A percentile compares a stretch with the other conserved stretches of the same genome.
These are phyloP conservation scores for Circinella minor DNA, from an alignment of 371 early-diverging fungal species.

Conservation along the genomic window DNA sequence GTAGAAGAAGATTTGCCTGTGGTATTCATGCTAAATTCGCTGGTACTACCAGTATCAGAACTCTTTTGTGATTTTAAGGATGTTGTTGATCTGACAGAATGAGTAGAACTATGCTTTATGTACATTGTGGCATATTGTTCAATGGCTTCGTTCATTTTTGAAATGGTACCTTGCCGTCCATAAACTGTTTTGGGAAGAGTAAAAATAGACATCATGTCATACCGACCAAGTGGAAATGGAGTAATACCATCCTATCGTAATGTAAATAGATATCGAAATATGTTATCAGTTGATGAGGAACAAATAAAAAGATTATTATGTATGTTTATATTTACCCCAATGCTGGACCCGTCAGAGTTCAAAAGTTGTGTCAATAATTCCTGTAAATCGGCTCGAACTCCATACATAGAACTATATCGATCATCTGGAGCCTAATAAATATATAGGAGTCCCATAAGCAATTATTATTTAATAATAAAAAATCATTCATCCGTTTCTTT, in stretches of 20 bases:
- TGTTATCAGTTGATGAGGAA: no score
- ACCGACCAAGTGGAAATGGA: slow-evolving; percentile 41
- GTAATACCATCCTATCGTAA: slow-evolving; percentile 21
- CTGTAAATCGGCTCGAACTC: slow-evolving; percentile 61
- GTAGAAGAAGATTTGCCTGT: no score
- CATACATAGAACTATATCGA: slow-evolving; percentile 58
- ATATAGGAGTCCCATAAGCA: neutral
- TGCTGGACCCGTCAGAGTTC: neutral
- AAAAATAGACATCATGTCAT: slow-evolving; percentile 49
- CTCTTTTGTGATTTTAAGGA: neutral
- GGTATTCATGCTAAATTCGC: no score
- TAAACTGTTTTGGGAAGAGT: slow-evolving; percentile 47
- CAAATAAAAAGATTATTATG: no score
- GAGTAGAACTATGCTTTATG: slow-evolving; percentile 17
- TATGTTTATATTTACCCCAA: neutral
- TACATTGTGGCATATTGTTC: slow-evolving; percentile 37
- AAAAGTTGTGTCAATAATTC: slow-evolving; percentile 32
- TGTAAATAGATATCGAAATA: no score
- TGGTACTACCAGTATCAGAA: no score
- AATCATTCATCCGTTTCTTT: no score
- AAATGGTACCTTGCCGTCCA: slow-evolving; percentile 40
- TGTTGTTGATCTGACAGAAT: slow-evolving; percentile 24
- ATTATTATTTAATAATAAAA: neutral
- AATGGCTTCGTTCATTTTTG: slow-evolving; percentile 39
- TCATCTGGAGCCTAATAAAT: slow-evolving; percentile 55